phyloP scores from a whole-genome alignment of 202 grass and related monocot species.

The Setaria viridis region DNA sequence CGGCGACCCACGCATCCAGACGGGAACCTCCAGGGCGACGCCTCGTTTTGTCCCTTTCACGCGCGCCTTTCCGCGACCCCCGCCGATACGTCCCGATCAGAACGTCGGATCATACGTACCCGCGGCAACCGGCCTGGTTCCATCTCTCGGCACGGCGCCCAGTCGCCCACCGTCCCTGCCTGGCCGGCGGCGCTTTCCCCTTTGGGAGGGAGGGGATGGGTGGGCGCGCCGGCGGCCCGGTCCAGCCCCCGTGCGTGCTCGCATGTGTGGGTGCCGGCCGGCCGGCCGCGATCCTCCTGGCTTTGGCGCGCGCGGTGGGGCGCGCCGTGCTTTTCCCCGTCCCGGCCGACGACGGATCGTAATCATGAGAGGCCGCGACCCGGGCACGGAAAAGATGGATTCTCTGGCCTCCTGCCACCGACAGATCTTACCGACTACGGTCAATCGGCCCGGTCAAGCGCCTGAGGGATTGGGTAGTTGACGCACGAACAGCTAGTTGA shows the following conservation, averaged over 20 bases:
- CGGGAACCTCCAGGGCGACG: not conserved
- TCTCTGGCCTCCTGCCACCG: constrained; percentile 20
- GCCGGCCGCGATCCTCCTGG: not conserved
- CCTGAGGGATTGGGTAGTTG: not conserved
- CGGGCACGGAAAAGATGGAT: not conserved
- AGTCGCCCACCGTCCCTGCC: not conserved
- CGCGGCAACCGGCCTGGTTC: not conserved
- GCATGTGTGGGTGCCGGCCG: constrained; percentile 26
- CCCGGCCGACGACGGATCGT: not conserved
- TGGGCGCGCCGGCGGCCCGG: not conserved
- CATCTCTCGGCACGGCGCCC: not conserved
- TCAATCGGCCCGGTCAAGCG: constrained; percentile 7
- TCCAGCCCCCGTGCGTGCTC: constrained; percentile 19
- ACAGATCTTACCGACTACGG: constrained; percentile 46
- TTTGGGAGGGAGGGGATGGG: not conserved
- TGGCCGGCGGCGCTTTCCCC: constrained; percentile 1
- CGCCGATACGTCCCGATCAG: constrained; percentile 46
- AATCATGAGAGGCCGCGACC: constrained; percentile 43
- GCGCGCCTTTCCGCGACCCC: constrained; percentile 36
- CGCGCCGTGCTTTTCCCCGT: not conserved
- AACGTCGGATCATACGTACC: not conserved
- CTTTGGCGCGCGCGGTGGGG: constrained; percentile 9
- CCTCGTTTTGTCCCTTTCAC: constrained; percentile 57
- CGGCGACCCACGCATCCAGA: too few relatives aligned
- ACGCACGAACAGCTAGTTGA: not conserved